These are phyloP conservation scores for Ambrosia hybrid DNA, from an alignment of 140 eudicot species.

Conservation along the genomic window DNA sequence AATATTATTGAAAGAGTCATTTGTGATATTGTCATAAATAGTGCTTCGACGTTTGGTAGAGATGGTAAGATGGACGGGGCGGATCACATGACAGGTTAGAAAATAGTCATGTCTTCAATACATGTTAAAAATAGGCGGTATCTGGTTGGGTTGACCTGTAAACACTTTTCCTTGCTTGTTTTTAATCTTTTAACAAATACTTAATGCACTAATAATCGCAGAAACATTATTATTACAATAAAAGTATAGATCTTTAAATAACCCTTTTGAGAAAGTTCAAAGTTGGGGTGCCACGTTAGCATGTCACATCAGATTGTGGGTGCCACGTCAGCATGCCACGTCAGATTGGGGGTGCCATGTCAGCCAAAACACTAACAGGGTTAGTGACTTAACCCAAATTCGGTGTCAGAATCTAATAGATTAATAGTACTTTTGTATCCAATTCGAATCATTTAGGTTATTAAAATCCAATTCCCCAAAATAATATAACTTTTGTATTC, in stretches of 20 bases:
- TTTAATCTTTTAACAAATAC: background rate
- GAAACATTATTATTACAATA: background rate
- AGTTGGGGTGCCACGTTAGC: background rate
- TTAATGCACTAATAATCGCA: background rate
- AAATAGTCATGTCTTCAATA: too few relatives aligned
- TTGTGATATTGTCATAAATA: conserved; percentile 3
- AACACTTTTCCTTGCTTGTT: background rate
- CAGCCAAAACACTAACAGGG: too few relatives aligned
- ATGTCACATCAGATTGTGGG: too few relatives aligned
- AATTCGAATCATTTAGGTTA: too few relatives aligned
- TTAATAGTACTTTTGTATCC: too few relatives aligned
- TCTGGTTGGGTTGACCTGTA: too few relatives aligned
- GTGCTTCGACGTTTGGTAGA: background rate
- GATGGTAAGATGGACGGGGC: background rate
- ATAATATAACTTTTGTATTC: background rate
- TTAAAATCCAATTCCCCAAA: too few relatives aligned
- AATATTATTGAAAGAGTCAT: background rate
- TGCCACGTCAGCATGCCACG: too few relatives aligned
- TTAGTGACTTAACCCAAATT: too few relatives aligned
- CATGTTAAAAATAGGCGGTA: too few relatives aligned
- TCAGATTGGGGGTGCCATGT: too few relatives aligned
- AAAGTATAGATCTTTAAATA: background rate
- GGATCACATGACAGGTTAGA: background rate
- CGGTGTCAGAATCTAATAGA: too few relatives aligned
- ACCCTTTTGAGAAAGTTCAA: background rate